Evolutionary conservation across 139 green algal species (phyloP), one percentile per base, ranked within the genome.

Genomic region (Picochlorum sp.): DNA sequence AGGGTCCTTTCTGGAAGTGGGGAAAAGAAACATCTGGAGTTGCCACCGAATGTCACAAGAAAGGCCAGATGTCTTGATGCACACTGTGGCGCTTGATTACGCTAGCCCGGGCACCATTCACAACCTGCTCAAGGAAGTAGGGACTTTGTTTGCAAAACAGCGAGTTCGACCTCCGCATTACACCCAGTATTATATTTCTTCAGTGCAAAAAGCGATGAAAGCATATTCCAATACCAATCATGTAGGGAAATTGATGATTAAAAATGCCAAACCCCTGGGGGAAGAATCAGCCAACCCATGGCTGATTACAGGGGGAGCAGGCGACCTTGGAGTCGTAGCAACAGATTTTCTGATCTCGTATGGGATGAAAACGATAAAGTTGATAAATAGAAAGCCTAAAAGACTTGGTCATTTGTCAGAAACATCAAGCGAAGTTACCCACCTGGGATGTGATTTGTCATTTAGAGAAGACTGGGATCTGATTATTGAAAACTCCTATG

Each of bases 1-100:
- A 26, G 87, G 82, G 0, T 41, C 65, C 0, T 73, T 90, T 62
- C 71, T 86, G 23, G 87, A 95, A 71, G 87, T 96, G 58, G 80
- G 81, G 65, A 95, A 95, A 82, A 74, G 89, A 23, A 86, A 90
- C 80, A 89, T 95, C 32, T 92, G 82, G 82, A 79, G 63, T 18
- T 45, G 68, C 9, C 58, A 63, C 8, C 69, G 82, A 13, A 65
- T 85, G 9, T 49, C 54, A 21, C 69, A 82, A 47, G 82, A 93
- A 66, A 82, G 88, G 0, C 83, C 84, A 9, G 88, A 95, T 63
- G 73, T 87, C 51, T n/a, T 6, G 0, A 87, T 84, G 64, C 51
- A 64, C n/a, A 68, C 89, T 46, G 65, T 95, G 8, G 88, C 88
- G 3, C 74, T 95, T 6, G 88, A 95, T 58, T 92, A 92, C 74